Evolutionary conservation across 805 yeast species (phyloP).

Genomic region (Cyberlindnera bimundalis): DNA sequence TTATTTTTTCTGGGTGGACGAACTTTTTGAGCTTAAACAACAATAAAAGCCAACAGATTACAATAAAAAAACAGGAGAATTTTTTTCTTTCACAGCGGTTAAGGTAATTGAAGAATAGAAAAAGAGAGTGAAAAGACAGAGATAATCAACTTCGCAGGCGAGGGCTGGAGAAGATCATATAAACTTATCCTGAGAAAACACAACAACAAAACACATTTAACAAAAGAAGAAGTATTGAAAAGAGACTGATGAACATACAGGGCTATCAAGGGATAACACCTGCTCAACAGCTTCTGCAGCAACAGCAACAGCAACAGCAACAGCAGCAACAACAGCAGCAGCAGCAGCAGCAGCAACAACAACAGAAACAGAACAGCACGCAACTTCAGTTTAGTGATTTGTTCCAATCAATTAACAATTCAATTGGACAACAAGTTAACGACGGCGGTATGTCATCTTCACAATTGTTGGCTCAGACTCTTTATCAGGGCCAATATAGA

Average conservation of each 20-base stretch:
- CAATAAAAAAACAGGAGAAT: too few species aligned
- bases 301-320: conserved; percentile 24
- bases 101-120: too few species aligned
- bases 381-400: conserved; percentile 26
- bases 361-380: conserved; percentile 12
- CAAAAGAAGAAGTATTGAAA: too few species aligned
- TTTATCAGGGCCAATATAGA: conserved; percentile 39
- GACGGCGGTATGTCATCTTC: conserved; percentile 32
- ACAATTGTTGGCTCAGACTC: conserved; percentile 37
- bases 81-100: too few species aligned
- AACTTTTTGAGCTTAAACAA: too few species aligned
- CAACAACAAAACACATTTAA: too few species aligned
- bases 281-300: conserved; percentile 28
- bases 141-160: too few species aligned
- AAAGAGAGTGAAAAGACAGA: too few species aligned
- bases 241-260: conserved; percentile 22
- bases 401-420: conserved; percentile 20
- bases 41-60: too few species aligned
- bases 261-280: conserved; percentile 27
- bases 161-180: too few species aligned
- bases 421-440: conserved; percentile 13
- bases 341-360: conserved; percentile 20
- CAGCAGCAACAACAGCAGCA: conserved; percentile 19
- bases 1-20: too few species aligned
- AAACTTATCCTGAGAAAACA: too few species aligned